Evolutionary conservation across 73 alveolate genomes (phyloP).

Genomic region (Paramecium biaurelia): DNA sequence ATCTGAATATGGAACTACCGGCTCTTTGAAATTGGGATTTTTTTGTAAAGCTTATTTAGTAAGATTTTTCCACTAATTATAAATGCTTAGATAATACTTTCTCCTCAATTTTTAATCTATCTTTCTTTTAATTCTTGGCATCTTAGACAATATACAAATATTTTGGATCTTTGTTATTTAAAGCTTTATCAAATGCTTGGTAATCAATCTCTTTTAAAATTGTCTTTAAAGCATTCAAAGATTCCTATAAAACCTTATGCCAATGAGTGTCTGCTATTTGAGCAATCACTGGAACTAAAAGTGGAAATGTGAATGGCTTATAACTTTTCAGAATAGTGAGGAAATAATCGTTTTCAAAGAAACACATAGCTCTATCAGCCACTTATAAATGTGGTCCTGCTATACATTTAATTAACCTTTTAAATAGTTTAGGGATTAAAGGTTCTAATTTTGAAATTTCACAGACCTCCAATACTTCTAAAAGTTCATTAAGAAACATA

Average conservation of each 20-base stretch:
- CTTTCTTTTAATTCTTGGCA: conserved; percentile 66
- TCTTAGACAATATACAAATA: not conserved
- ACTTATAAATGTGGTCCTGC: conserved; percentile 91
- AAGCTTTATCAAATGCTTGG: conserved; percentile 83
- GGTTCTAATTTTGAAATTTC: conserved; percentile 85
- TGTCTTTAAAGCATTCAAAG: conserved; percentile 82
- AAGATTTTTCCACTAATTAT: conserved; percentile 73
- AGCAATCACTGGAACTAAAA: conserved; percentile 83
- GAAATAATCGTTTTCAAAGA: conserved; percentile 88
- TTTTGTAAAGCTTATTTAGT: conserved; percentile 34
- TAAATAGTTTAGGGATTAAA: conserved; percentile 81
- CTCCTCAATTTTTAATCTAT: conserved; percentile 76
- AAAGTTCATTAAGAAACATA: conserved; percentile 83
- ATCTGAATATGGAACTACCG: conserved; percentile 68
- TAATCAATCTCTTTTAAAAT: conserved; percentile 88
- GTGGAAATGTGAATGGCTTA: conserved; percentile 84
- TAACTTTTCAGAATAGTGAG: conserved; percentile 78
- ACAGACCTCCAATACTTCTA: conserved; percentile 90
- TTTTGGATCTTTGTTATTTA: conserved; percentile 67
- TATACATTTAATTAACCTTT: conserved; percentile 84
- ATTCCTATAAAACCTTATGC: conserved; percentile 86
- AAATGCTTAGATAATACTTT: not conserved
- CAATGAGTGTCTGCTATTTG: conserved; percentile 89
- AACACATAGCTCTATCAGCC: conserved; percentile 94
- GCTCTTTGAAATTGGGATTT: conserved; percentile 67